Evolutionary conservation across 2,329 filamentous ascomycete species (phyloP), one percentile per base, ranked within the genome.

Genomic region (Nemania diffusa): DNA sequence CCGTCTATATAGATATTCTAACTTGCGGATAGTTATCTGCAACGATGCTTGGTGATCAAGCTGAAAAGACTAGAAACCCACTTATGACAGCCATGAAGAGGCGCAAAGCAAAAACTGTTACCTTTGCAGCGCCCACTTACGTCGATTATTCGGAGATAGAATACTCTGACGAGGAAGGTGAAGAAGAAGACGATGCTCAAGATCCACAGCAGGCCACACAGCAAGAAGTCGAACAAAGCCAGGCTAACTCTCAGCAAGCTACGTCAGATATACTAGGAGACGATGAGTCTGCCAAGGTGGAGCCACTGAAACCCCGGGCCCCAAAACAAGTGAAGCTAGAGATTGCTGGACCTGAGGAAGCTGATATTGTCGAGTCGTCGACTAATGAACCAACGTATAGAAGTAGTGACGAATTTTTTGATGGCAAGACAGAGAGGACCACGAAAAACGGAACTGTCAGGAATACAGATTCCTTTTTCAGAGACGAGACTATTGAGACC

Each of bases 401-500:
- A 67, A 86, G 82, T 56, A 92, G 89, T 72, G 91, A 93, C 62
- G 92, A 95, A 52, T 86, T 88, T 3, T 85, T 90, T 64, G 87
- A 89, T 55, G 81, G 79, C 53, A 88, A 84, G 68, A 74, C 79
- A 1, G 82, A 84, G 64, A 85, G 85, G 77, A 88, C 91, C 76
- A 94, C 93, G 40, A 89, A 91, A 70, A 97, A 97, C 73, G 94
- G 94, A 48, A 95, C 92, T 24, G 87, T 97, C 51, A 88, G 95
- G 70, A 97, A 97, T 77, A 95, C 93, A 4, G 95, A 98, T 80
- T 97, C 95, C 0, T 97, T 98, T 84, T 97, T 97, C 84, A 97
- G 94, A 79, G 96, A 98, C 76, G 95, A 99, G 76, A 93, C 89
- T 34, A 91, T 93, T 42, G 96, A 98, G 79, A 97, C 96, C 2